Conservation (phyloP, 2,329 filamentous ascomycete genomes). For the Penicillium sp. region DNA sequence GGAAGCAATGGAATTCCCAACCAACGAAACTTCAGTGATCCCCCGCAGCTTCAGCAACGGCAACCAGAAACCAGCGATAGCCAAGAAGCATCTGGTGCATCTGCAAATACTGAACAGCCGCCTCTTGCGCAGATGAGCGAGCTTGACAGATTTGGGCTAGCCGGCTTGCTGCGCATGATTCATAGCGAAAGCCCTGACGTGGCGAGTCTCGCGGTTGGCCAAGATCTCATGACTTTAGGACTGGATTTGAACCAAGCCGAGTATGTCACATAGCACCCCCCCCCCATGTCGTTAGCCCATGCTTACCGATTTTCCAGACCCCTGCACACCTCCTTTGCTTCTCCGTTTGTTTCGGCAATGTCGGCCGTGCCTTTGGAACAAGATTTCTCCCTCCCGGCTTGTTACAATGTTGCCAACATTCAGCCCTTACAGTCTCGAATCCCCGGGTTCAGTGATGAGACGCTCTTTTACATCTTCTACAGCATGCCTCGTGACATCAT, state of each 20-base stretch:
- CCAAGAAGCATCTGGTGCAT: slow-evolving; percentile 36
- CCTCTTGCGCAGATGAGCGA: slow-evolving; percentile 60
- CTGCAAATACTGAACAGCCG: slow-evolving; percentile 40
- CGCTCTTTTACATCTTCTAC: slow-evolving; percentile 70
- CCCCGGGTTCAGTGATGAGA: slow-evolving; percentile 62
- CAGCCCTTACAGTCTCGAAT: slow-evolving; percentile 62
- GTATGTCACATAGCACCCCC: slow-evolving; percentile 41
- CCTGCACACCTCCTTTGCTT: slow-evolving; percentile 64
- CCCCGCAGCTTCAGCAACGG: slow-evolving; percentile 37
- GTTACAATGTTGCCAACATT: slow-evolving; percentile 68
- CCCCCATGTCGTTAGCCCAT: neutral
- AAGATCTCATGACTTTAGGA: slow-evolving; percentile 64
- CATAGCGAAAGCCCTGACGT: slow-evolving; percentile 55
- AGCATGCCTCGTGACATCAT: slow-evolving; percentile 65
- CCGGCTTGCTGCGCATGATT: slow-evolving; percentile 60
- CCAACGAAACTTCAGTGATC: slow-evolving; percentile 34
- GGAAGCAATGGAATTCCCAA: slow-evolving; percentile 34
- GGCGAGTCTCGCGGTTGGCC: slow-evolving; percentile 59
- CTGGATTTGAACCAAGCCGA: slow-evolving; percentile 65
- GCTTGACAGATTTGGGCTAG: slow-evolving; percentile 60
- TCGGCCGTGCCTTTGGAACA: slow-evolving; percentile 62
- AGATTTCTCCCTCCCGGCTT: slow-evolving; percentile 63
- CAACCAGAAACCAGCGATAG: slow-evolving; percentile 39
- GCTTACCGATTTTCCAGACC: slow-evolving; percentile 46
- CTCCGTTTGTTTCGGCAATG: slow-evolving; percentile 60